A percentile compares a stretch with the other conserved stretches of the same genome.
Evolutionary conservation across 2,329 filamentous ascomycete species (phyloP).

Genomic region (Zalaria sp.): DNA sequence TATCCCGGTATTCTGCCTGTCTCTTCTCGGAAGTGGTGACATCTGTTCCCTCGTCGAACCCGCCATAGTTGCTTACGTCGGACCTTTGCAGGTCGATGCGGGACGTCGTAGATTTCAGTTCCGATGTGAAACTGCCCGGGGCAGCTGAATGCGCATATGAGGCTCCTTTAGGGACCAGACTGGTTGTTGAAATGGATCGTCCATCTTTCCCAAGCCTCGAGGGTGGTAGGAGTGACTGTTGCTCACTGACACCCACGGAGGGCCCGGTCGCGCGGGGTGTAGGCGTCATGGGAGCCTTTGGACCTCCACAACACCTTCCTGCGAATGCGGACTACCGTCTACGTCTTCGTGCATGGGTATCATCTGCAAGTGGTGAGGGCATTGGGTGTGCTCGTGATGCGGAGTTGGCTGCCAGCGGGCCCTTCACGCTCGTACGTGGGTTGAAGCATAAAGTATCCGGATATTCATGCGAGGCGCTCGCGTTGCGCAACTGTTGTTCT

Average conservation of each 20-base stretch:
- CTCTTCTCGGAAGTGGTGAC: slow-evolving; percentile 51
- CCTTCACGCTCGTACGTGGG: no score
- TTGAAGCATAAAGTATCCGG: no score
- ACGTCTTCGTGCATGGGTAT: slow-evolving; percentile 14
- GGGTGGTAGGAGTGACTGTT: slow-evolving; percentile 27
- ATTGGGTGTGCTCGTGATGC: not conserved
- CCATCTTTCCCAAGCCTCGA: slow-evolving; percentile 33
- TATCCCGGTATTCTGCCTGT: slow-evolving; percentile 63
- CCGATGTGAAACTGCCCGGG: slow-evolving; percentile 78
- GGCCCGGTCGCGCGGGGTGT: slow-evolving; percentile 16
- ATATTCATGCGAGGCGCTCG: no score
- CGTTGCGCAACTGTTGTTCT: no score
- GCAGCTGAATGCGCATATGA: slow-evolving; percentile 58
- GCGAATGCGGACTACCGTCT: slow-evolving; percentile 3
- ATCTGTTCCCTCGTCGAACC: slow-evolving; percentile 45
- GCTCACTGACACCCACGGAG: slow-evolving; percentile 10
- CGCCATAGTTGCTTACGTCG: slow-evolving; percentile 38
- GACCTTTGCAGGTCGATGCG: slow-evolving; percentile 44
- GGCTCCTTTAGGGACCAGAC: slow-evolving; percentile 45
- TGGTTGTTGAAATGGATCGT: slow-evolving; percentile 40
- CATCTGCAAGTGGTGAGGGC: slow-evolving; percentile 6
- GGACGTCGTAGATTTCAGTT: slow-evolving; percentile 60
- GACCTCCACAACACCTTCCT: not conserved
- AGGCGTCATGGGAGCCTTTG: slow-evolving; percentile 26
- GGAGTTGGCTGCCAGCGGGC: no score